phyloP scores from a whole-genome alignment of 169 alveolate species.

The Plasmodium adleri region DNA sequence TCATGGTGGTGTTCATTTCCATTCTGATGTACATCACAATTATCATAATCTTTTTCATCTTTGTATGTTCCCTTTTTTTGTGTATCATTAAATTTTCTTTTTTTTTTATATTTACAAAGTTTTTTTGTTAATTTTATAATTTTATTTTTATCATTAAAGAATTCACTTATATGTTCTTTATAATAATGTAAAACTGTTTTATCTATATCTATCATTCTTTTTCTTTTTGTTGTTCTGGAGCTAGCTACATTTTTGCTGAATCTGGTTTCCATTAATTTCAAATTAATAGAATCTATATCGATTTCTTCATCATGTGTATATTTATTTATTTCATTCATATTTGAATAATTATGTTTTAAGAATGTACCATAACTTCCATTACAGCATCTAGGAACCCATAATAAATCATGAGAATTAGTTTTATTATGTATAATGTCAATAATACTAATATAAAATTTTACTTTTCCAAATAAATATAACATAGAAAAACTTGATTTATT shows the following conservation, averaged over 20 bases:
- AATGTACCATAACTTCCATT: conserved; percentile 72
- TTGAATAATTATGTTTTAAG: conserved; percentile 54
- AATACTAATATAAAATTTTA: conserved; percentile 70
- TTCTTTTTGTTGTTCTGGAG: conserved; percentile 76
- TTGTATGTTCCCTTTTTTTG: background rate
- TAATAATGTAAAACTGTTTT: conserved; percentile 73
- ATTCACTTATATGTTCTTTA: conserved; percentile 75
- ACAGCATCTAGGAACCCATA: conserved; percentile 77
- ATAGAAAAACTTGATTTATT: conserved; percentile 70
- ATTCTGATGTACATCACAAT: background rate
- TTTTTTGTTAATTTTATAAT: conserved; percentile 65
- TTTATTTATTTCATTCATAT: conserved; percentile 58
- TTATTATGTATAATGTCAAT: conserved; percentile 71
- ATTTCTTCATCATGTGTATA: conserved; percentile 58
- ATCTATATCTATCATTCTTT: conserved; percentile 76
- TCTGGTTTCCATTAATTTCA: conserved; percentile 72
- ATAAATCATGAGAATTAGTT: conserved; percentile 71
- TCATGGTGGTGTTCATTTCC: background rate
- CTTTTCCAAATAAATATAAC: conserved; percentile 72
- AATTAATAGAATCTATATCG: conserved; percentile 70
- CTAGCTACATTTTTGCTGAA: conserved; percentile 76
- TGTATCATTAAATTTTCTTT: conserved; percentile 55
- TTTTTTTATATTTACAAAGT: conserved; percentile 69
- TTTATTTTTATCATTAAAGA: conserved; percentile 69
- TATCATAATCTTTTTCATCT: background rate